Evolutionary conservation across 2,329 filamentous ascomycete genomes (phyloP).

Genomic region (Venturia effusa): DNA sequence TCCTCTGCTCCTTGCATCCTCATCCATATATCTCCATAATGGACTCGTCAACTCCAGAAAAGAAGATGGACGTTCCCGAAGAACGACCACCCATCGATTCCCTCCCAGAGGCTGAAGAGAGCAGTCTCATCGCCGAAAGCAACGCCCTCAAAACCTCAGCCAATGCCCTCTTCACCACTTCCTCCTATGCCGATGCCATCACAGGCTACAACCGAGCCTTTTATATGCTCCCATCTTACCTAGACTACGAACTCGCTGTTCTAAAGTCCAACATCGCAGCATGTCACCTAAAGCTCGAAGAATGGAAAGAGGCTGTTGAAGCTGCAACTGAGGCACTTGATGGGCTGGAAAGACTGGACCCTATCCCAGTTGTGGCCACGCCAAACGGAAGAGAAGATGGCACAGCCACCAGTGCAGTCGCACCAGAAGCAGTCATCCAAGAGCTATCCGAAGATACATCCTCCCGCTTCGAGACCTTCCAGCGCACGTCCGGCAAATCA

Average conservation of each 20-base stretch:
- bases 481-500: conserved; percentile 26
- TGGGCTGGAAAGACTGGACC: conserved; percentile 53
- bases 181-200: conserved; percentile 66
- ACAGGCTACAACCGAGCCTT: conserved; percentile 74
- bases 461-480: conserved; percentile 31
- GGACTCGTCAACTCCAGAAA: neutral
- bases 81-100: conserved; percentile 1
- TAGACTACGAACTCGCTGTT: conserved; percentile 81
- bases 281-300: conserved; percentile 71
- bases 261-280: conserved; percentile 82
- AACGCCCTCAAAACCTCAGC: conserved; percentile 63
- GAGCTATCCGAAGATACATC: conserved; percentile 38
- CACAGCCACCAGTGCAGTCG: conserved; percentile 17
- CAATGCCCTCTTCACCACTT: conserved; percentile 66
- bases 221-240: conserved; percentile 66
- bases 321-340: conserved; percentile 64
- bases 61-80: conserved; percentile 13
- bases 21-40: neutral
- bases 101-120: neutral
- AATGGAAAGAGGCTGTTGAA: conserved; percentile 75
- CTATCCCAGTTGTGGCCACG: conserved; percentile 20
- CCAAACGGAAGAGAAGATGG: conserved; percentile 17
- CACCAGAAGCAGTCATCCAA: conserved; percentile 32
- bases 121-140: conserved; percentile 56
- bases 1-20: neutral